Evolutionary conservation across 441 rosid species (phyloP), one percentile per base, ranked within the genome.

Genomic region (Adansonia rubrostipa): DNA sequence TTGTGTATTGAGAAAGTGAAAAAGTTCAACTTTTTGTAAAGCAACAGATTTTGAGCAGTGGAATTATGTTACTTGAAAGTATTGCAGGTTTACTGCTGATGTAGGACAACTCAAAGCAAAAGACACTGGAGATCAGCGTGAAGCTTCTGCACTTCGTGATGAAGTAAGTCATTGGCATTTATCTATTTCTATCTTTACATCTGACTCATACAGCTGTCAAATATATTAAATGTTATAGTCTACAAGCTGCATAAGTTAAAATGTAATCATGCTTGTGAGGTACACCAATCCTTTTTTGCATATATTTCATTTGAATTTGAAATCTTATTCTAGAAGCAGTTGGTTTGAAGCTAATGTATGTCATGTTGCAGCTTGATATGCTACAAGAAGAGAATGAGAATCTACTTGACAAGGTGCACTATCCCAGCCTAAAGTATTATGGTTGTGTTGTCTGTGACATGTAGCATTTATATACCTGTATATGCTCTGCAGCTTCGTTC

Each of bases 101-200:
- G 82, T 82, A 57, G 86, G 85, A 9, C 87, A 87, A 84, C 78
- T 66, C 81, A 77, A 63, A 75, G 62, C 50, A 58, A 88, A 88
- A 84, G 94, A 85, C 75, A 48, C 81, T 4, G 92, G 92, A 40
- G 89, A 92, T 88, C 88, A 86, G 80, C 93, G 82, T n/a, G 97
- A 92, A 88, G 90, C 98, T 78, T 93, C 98, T 78, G 94, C 92
- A 20, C 98, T 96, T 83, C 97, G 87, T 76, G 99, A 96, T 89
- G 99, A 97, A 88, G 95, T 92, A 82, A 73, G 80, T 45, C 64
- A 77, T 58, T 74, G 36, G 77, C 76, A 66, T 42, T 58, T 15
- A 72, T 73, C n/a, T 63, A 47, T 74, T 73, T 76, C 71, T 78
- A 33, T 71, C 60, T 79, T 73, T 71, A 71, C 54, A 40, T 73